Percentiles rank a stretch among this genome's conserved stretches.
These are phyloP conservation scores for Schoenoplectus tabernaemontani DNA, from an alignment of 202 grass and related monocot genomes.

Conservation along the genomic window DNA sequence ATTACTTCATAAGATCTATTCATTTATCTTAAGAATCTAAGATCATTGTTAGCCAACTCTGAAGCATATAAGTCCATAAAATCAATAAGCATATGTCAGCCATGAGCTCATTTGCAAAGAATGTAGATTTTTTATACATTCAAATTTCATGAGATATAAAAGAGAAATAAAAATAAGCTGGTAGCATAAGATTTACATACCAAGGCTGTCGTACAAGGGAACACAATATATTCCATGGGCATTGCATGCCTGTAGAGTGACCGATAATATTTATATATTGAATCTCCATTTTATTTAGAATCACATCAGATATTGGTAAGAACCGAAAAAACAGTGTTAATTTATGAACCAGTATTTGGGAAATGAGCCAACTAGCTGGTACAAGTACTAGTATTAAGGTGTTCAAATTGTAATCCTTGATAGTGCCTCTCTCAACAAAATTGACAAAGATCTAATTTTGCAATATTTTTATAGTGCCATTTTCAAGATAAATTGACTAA, in stretches of 20 bases:
- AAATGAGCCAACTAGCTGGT: no score
- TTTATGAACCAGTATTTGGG: neutral
- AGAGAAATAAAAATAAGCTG: neutral
- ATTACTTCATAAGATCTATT: neutral
- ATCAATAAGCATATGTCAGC: neutral
- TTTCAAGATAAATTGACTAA: neutral
- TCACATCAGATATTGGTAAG: neutral
- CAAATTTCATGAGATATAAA: neutral
- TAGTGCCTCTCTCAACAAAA: neutral
- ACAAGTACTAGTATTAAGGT: no score
- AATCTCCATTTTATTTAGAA: neutral
- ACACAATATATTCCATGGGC: conserved; percentile 67
- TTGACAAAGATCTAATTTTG: neutral
- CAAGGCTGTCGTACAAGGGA: conserved; percentile 68
- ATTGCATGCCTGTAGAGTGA: conserved; percentile 53
- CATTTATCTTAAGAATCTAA: neutral
- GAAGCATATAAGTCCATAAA: neutral
- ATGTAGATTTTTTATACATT: neutral
- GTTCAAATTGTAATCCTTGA: no score
- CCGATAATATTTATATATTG: neutral
- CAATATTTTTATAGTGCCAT: neutral
- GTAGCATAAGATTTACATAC: conserved; percentile 26
- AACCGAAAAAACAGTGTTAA: neutral
- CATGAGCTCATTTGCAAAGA: neutral
- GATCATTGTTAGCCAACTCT: neutral